Evolutionary conservation across 345 rosid species (phyloP).

Genomic region (Mercurialis annua): DNA sequence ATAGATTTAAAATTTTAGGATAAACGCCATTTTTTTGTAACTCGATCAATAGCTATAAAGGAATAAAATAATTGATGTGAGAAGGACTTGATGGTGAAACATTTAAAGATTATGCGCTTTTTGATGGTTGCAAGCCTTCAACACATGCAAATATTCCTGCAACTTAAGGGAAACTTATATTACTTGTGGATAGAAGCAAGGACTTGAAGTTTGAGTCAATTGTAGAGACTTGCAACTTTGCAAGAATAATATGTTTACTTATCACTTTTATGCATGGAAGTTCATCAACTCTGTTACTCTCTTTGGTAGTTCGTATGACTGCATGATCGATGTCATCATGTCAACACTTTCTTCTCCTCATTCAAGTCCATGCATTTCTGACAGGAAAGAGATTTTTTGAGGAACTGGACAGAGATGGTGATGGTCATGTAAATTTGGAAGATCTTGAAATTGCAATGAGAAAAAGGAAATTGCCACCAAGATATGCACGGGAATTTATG

Average conservation of each 20-base stretch:
- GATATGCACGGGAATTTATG: conserved; percentile 89
- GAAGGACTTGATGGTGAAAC: neutral
- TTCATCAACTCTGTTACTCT: neutral
- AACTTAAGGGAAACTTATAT: neutral
- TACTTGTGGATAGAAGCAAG: neutral
- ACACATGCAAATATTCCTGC: neutral
- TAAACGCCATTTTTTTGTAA: neutral
- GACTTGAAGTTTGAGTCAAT: neutral
- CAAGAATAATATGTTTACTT: neutral
- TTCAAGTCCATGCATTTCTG: conserved; percentile 18
- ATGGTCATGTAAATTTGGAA: conserved; percentile 89
- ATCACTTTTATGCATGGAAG: neutral
- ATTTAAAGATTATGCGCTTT: neutral
- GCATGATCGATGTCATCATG: neutral
- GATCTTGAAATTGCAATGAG: conserved; percentile 96
- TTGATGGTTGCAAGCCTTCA: neutral
- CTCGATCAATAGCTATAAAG: neutral
- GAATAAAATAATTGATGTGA: neutral
- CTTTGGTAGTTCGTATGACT: neutral
- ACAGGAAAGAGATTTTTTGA: conserved; percentile 94
- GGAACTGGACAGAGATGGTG: conserved; percentile 96
- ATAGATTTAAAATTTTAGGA: neutral
- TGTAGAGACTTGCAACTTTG: neutral
- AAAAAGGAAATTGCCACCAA: conserved; percentile 77
- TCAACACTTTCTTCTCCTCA: conserved; percentile 1